Evolutionary conservation across 2,329 filamentous ascomycete species (phyloP), one percentile per base, ranked within the genome.

Genomic region (Blumeria hordei): DNA sequence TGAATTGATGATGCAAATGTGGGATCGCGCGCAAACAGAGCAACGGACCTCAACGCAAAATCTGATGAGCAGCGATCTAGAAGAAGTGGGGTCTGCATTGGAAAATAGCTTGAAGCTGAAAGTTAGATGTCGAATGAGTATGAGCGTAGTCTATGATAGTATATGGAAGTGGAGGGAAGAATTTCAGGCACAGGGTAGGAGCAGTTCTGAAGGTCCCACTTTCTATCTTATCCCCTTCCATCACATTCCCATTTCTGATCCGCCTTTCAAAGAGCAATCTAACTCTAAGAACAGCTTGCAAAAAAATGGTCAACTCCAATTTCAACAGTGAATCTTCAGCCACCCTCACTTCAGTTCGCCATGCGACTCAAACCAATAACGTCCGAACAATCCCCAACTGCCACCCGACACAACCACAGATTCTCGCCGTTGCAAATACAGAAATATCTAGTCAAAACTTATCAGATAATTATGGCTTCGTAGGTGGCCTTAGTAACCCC

Each of bases 161-260:
- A 84, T 88, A 53, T 90, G 85, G 85, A 76, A 85, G 58, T 92
- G 85, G 85, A 76, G 85, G 60, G 82, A 86, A 64, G 83, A 88
- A 64, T 87, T 78, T 62, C 81, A 85, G 66, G 76, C 81, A 52
- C 74, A 79, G 65, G 83, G 80, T 52, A 76, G 81, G 63, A 82
- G 81, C 56, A 74, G 73, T 58, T 73, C 87, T 55, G 83, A 87
- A 69, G 75, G 83, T 86, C 73, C 71, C 77, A 14, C 33, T 51
- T 8, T 44, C 36, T 47, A 2, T 18, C 16, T 69, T 43, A 16
- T 28, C 18, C 35, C 44, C 21, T 57, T 57, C 39, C 34, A 53
- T 53, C 53, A 37, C 21, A 52, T 54, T 28, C 47, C 49, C 32
- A 44, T 32, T 45, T 49, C 50, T 58, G 50, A 59, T 16, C 16